These are phyloP conservation scores for Calocybe gangraenosa DNA, from an alignment of 768 basidiomycete genomes.

Conservation along the genomic window DNA sequence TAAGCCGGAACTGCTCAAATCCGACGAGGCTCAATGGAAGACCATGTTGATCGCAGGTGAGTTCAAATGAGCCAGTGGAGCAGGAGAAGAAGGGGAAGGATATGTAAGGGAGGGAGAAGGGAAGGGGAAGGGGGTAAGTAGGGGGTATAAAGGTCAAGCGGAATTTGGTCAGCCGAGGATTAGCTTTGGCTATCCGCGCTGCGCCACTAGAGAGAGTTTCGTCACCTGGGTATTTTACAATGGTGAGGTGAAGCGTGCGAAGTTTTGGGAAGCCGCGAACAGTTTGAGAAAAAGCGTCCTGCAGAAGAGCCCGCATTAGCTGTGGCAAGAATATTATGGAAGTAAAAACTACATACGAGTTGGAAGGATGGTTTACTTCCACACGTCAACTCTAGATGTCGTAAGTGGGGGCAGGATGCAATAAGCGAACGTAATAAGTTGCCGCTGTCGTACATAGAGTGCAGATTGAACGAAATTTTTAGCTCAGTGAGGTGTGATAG, in stretches of 20 bases:
- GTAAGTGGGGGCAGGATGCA: conserved; percentile 60
- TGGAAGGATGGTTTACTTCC: conserved; percentile 69
- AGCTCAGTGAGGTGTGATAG: conserved; percentile 53
- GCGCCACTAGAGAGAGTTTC: conserved; percentile 57
- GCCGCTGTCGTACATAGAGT: conserved; percentile 72
- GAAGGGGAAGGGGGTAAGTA: conserved; percentile 42
- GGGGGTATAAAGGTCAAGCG: conserved; percentile 62
- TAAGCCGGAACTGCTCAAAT: conserved; percentile 40
- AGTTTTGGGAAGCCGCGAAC: conserved; percentile 61
- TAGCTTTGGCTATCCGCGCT: conserved; percentile 55
- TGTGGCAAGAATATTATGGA: conserved; percentile 1
- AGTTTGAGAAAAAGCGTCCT: conserved; percentile 63
- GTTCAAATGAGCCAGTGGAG: conserved; percentile 51
- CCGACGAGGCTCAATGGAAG: conserved; percentile 53
- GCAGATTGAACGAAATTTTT: conserved; percentile 62
- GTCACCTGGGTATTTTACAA: conserved; percentile 67
- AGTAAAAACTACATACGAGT: conserved; percentile 41
- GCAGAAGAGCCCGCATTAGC: neutral
- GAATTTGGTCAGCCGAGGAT: conserved; percentile 65
- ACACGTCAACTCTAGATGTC: conserved; percentile 62
- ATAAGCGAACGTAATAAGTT: conserved; percentile 65
- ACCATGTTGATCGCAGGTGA: conserved; percentile 60
- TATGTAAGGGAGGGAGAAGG: conserved; percentile 37
- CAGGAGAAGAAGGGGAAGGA: conserved; percentile 39
- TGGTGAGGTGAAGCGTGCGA: conserved; percentile 55